Conservation (phyloP, 768 basidiomycete genomes). For the Strobilomyces dryophilus region DNA sequence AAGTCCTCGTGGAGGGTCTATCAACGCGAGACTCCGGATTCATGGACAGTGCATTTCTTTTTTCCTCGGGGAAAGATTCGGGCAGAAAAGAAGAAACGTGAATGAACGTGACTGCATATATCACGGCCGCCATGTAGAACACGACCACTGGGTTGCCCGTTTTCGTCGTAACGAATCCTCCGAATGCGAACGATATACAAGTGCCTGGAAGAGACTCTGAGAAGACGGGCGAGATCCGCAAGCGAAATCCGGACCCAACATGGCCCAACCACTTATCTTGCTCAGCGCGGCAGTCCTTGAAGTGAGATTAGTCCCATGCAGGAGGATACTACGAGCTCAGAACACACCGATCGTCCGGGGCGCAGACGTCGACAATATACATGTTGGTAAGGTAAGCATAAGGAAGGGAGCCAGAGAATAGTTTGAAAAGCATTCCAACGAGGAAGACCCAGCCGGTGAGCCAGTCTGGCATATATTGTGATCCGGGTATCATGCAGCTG, state of each 20-base stretch:
- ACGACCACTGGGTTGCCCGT: slow-evolving; percentile 22
- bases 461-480: slow-evolving; percentile 12
- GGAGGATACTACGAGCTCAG: background rate
- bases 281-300: slow-evolving; percentile 26
- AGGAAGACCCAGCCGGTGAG: slow-evolving; percentile 12
- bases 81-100: slow-evolving; percentile 24
- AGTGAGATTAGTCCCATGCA: slow-evolving; percentile 4
- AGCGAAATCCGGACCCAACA: slow-evolving; percentile 17
- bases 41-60: slow-evolving; percentile 14
- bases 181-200: slow-evolving; percentile 24
- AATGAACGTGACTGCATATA: slow-evolving; percentile 13
- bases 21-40: background rate
- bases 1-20: background rate
- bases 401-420: slow-evolving; percentile 8
- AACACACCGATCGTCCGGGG: slow-evolving; percentile 23
- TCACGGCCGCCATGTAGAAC: slow-evolving; percentile 12
- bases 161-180: slow-evolving; percentile 28
- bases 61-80: slow-evolving; percentile 28
- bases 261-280: slow-evolving; percentile 25
- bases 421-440: slow-evolving; percentile 12
- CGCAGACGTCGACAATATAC: slow-evolving; percentile 26
- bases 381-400: slow-evolving; percentile 20
- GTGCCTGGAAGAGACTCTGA: slow-evolving; percentile 14
- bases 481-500: slow-evolving; percentile 11
- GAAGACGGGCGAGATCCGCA: background rate